These are phyloP conservation scores for Neonectria sp. DNA, from an alignment of 2,329 filamentous ascomycete genomes.

Conservation along the genomic window DNA sequence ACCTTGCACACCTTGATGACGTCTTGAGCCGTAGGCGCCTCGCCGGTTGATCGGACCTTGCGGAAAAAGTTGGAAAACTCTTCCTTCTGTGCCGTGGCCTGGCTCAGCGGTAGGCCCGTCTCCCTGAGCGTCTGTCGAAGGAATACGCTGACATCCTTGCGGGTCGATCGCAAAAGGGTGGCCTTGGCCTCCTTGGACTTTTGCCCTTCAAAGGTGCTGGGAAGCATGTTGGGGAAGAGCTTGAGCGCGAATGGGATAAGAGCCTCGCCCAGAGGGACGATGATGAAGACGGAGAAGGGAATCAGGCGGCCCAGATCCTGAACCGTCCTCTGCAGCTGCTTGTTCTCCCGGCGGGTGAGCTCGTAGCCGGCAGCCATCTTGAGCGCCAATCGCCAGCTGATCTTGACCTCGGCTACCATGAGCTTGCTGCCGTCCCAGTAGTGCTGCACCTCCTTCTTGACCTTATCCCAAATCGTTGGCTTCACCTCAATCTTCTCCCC, in stretches of 20 bases:
- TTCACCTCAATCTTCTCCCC: slow-evolving; percentile 85
- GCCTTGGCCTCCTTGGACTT: slow-evolving; percentile 93
- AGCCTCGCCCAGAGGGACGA: slow-evolving; percentile 95
- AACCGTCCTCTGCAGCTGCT: slow-evolving; percentile 93
- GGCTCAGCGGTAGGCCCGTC: slow-evolving; percentile 90
- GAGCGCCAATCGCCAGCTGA: slow-evolving; percentile 90
- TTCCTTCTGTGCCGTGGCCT: slow-evolving; percentile 88
- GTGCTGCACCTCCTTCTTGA: slow-evolving; percentile 93
- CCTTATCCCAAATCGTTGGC: slow-evolving; percentile 88
- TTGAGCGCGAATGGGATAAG: slow-evolving; percentile 92
- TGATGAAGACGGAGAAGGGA: slow-evolving; percentile 96
- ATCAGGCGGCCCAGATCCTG: slow-evolving; percentile 94
- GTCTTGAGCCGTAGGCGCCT: slow-evolving; percentile 88
- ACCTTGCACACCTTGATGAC: slow-evolving; percentile 99
- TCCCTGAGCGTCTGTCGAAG: slow-evolving; percentile 90
- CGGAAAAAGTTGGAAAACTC: slow-evolving; percentile 98
- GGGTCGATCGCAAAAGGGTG: slow-evolving; percentile 82
- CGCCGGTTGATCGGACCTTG: slow-evolving; percentile 92
- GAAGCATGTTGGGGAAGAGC: slow-evolving; percentile 96
- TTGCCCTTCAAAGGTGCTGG: slow-evolving; percentile 96
- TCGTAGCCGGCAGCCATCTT: slow-evolving; percentile 99
- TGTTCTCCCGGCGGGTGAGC: slow-evolving; percentile 91
- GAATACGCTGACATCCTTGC: slow-evolving; percentile 95
- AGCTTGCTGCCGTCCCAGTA: slow-evolving; percentile 99
- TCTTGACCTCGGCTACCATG: slow-evolving; percentile 90